Percentiles rank a stretch among this genome's conserved stretches.
Conservation (phyloP, 129 eudicot species). For the Helianthus tuberosus region DNA sequence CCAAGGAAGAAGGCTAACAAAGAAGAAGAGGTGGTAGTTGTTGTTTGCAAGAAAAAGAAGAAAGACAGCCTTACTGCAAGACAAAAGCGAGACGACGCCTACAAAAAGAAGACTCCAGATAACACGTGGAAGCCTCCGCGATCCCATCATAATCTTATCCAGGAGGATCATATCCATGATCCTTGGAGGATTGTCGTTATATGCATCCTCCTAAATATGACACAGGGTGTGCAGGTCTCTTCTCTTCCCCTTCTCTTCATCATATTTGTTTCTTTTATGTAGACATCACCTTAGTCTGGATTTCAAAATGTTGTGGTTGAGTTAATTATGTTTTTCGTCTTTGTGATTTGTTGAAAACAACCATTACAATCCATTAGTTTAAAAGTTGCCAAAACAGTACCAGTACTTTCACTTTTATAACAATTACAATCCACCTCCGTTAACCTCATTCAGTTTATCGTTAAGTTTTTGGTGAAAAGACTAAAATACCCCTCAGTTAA, state of each 20-base stretch:
- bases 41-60: background rate
- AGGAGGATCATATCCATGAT: slow-evolving; percentile 76
- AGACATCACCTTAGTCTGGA: background rate
- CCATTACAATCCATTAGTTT: too few relatives aligned
- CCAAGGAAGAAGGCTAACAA: background rate
- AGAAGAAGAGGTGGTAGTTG: background rate
- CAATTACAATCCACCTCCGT: too few relatives aligned
- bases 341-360: too few relatives aligned
- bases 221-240: slow-evolving; percentile 70
- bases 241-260: background rate
- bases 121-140: slow-evolving; percentile 80
- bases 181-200: slow-evolving; percentile 92
- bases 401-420: too few relatives aligned
- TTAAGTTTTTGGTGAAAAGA: too few relatives aligned
- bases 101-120: slow-evolving; percentile 52
- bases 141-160: slow-evolving; percentile 66
- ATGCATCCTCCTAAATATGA: slow-evolving; percentile 72
- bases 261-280: background rate
- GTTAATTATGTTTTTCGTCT: too few relatives aligned
- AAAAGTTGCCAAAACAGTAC: too few relatives aligned
- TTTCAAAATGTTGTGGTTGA: background rate
- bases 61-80: slow-evolving; percentile 36
- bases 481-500: too few relatives aligned
- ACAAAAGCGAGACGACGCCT: slow-evolving; percentile 64
- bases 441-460: too few relatives aligned